A percentile compares a stretch with the other conserved stretches of the same genome.
Conservation (phyloP, 2,329 filamentous ascomycete species). For the Talaromyces sp. region DNA sequence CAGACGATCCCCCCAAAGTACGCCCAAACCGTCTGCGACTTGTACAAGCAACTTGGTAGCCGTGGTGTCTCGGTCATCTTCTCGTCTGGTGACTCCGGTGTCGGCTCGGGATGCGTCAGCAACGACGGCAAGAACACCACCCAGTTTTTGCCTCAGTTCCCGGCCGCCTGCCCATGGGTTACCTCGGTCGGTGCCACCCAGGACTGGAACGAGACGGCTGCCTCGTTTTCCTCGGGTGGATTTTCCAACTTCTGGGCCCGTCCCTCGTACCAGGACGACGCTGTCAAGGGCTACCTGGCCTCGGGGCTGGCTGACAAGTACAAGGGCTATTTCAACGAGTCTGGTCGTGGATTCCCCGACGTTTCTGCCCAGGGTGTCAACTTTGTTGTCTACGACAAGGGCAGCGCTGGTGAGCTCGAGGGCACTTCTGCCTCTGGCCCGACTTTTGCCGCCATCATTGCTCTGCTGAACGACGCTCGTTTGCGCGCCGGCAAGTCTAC, state of each 20-base stretch:
- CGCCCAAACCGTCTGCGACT: slow-evolving; percentile 43
- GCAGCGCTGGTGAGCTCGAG: slow-evolving; percentile 16
- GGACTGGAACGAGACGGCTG: slow-evolving; percentile 19
- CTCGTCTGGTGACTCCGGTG: slow-evolving; percentile 27
- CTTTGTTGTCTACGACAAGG: slow-evolving; percentile 18
- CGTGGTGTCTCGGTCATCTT: slow-evolving; percentile 27
- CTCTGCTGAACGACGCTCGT: slow-evolving; percentile 49
- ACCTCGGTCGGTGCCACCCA: slow-evolving; percentile 41
- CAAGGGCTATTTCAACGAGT: slow-evolving; percentile 38
- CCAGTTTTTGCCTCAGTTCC: slow-evolving; percentile 47
- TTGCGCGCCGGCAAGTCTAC: slow-evolving; percentile 45
- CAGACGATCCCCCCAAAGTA: slow-evolving; percentile 40
- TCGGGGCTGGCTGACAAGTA: slow-evolving; percentile 28
- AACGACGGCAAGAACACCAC: slow-evolving; percentile 30
- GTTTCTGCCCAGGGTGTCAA: slow-evolving; percentile 41
- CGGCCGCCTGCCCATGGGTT: slow-evolving; percentile 49
- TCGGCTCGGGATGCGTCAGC: slow-evolving; percentile 32
- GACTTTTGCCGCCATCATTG: slow-evolving; percentile 24
- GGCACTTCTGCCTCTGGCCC: slow-evolving; percentile 24
- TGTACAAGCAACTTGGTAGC: slow-evolving; percentile 48
- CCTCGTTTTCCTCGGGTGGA: slow-evolving; percentile 37
- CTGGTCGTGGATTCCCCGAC: slow-evolving; percentile 47
- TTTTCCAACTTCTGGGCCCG: slow-evolving; percentile 44
- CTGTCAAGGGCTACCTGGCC: slow-evolving; percentile 38
- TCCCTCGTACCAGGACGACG: slow-evolving; percentile 37